phyloP scores from a whole-genome alignment of 257 asterid species.

The Solanum piurae region DNA sequence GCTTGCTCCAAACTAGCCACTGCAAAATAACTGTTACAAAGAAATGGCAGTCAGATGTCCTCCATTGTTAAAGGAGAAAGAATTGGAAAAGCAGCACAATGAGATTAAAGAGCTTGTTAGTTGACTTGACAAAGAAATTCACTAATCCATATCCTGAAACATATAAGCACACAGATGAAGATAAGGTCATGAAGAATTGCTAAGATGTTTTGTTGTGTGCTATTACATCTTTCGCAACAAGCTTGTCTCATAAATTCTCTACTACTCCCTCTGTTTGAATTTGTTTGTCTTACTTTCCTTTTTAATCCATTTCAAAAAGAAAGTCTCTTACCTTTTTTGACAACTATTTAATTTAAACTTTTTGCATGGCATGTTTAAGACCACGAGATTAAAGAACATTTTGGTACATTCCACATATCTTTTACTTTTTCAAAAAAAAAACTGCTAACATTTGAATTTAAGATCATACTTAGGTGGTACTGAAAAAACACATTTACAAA shows the following conservation, averaged over 20 bases:
- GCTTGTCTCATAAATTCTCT: not conserved
- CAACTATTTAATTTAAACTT: not conserved
- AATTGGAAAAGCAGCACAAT: not conserved
- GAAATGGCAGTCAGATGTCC: not conserved
- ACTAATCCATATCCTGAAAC: not conserved
- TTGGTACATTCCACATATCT: not conserved
- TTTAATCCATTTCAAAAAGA: not conserved
- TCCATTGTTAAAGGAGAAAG: not conserved
- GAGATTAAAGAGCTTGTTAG: not conserved
- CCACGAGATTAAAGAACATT: not conserved
- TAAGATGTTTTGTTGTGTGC: not conserved
- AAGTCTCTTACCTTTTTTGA: not conserved
- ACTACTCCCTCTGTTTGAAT: not conserved
- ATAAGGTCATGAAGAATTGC: not conserved
- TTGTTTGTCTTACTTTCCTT: not conserved
- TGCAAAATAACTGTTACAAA: slow-evolving; percentile 31
- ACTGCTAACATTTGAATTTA: not conserved
- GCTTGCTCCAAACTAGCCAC: slow-evolving; percentile 42
- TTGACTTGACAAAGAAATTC: not conserved
- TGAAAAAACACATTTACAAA: not conserved
- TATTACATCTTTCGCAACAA: not conserved
- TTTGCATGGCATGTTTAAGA: not conserved
- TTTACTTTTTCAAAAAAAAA: not conserved
- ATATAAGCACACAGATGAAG: not conserved
- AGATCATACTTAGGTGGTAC: not conserved